Base-by-base conservation (phyloP, 306 rosid genomes). In the Pyrus pyrifolia region DNA sequence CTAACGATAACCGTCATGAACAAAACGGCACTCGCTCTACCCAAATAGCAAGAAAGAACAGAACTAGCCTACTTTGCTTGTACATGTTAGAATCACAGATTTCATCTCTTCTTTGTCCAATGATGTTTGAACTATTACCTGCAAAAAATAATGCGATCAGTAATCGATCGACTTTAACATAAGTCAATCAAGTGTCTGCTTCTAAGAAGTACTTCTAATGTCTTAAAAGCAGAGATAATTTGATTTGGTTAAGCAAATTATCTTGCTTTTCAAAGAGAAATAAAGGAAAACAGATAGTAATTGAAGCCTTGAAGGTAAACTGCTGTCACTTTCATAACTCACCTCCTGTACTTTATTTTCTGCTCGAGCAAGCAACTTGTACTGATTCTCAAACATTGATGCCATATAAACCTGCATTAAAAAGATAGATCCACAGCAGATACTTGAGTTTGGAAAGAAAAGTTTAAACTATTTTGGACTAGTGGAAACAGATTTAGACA, bases 291-390 rank as follows among this genome's bases (percentile, higher is more conserved):
- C 9, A 7, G 23, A 27, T 8, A 12, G 51, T 45, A 45, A 45
- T 14, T 45, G 2, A 12, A 45, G 17, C 51, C 18, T 13, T 31
- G 6, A 55, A n/a, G 14, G 22, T 3, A 15, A 64, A 64, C 45
- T 18, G 31, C n/a, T 30, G 8, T 31, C 1, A 22, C 5, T 15
- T 64, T 19, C 23, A 64, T 1, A 14, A 77, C 49, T 77, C 88
- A 95, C 99, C 99, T 92, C 99, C 73, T 92, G 99, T 78, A 90
- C 90, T 89, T 79, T 90, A 84, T 95, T 90, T 80, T 79, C 99
- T 8, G 92, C 83, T 79, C 97, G 88, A 78, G 97, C 99, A 15
- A 95, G 97, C 84, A 95, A 86, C 86, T 95, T 95, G 85, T 90
- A 92, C 77, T 92, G 97, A 82, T 90, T 83, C 85, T 92, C 97